Percentiles rank a stretch among this genome's conserved stretches.
phyloP scores from a whole-genome alignment of 202 grass and related monocot genomes.

The Schoenoplectus tabernaemontani region DNA sequence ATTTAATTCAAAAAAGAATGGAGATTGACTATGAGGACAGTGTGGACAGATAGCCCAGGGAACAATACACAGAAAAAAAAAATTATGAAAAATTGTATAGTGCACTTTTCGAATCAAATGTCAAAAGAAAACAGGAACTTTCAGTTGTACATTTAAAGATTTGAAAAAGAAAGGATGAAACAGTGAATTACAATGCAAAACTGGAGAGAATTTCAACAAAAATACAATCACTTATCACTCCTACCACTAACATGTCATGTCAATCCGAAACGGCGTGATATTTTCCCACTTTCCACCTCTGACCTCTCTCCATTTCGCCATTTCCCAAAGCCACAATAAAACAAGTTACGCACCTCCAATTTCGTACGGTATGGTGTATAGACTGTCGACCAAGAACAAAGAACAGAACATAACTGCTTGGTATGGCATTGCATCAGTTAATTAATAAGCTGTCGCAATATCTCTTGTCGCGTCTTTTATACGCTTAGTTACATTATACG shows the following conservation, averaged over 20 bases:
- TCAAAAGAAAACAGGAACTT: background rate
- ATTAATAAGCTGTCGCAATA: background rate
- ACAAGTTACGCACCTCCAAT: background rate
- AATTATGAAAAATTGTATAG: no score
- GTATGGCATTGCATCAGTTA: background rate
- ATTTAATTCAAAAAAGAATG: no score
- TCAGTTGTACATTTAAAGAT: background rate
- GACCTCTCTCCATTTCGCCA: background rate
- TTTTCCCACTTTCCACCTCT: background rate
- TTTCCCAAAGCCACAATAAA: constrained; percentile 1
- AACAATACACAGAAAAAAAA: no score
- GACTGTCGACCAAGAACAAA: background rate
- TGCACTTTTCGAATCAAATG: background rate
- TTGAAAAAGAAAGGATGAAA: background rate
- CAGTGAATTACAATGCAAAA: background rate
- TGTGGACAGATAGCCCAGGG: no score
- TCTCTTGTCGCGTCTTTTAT: background rate
- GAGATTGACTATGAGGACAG: no score
- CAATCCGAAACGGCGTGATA: background rate
- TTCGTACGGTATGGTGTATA: background rate
- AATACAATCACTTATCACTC: no score
- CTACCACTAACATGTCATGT: background rate
- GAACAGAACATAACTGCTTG: no score
- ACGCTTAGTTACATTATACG: background rate
- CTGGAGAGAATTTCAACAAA: background rate